phyloP scores from a whole-genome alignment of 139 green algal genomes.

The Chlorella sorokiniana region DNA sequence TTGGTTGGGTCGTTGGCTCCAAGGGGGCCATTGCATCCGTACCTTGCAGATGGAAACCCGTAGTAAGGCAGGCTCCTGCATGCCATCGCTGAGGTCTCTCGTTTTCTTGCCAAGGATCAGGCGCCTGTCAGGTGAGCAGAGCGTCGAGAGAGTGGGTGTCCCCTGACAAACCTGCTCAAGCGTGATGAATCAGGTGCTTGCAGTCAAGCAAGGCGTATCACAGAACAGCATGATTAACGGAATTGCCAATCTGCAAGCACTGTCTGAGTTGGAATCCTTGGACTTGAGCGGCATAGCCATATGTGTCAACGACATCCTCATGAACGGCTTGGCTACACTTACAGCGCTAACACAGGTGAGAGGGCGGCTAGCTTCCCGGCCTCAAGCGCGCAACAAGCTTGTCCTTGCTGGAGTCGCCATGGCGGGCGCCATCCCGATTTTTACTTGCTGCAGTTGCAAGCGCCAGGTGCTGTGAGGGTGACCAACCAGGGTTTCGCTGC shows the following conservation, averaged over 20 bases:
- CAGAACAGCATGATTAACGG: background rate
- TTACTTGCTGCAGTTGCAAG: no score
- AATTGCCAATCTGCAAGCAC: background rate
- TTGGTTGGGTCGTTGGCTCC: background rate
- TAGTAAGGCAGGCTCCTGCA: background rate
- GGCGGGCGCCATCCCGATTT: no score
- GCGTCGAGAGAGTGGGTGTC: background rate
- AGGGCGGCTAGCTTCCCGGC: background rate
- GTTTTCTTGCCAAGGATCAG: conserved; percentile 22
- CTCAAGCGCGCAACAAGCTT: background rate
- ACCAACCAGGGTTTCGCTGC: no score
- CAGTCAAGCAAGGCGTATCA: conserved; percentile 3
- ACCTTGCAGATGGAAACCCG: background rate
- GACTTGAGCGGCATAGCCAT: background rate
- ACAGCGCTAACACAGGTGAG: background rate
- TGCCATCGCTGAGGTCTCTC: conserved; percentile 14
- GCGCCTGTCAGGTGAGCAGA: conserved; percentile 4
- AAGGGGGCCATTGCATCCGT: background rate
- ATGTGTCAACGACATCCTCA: background rate
- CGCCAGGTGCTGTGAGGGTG: no score
- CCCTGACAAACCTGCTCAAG: background rate
- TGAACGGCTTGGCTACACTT: background rate
- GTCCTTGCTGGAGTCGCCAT: background rate
- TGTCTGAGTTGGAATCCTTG: background rate
- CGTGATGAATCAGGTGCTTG: background rate